Conservation (phyloP, 2,329 filamentous ascomycete species). For the Colletotrichum graminicola region DNA sequence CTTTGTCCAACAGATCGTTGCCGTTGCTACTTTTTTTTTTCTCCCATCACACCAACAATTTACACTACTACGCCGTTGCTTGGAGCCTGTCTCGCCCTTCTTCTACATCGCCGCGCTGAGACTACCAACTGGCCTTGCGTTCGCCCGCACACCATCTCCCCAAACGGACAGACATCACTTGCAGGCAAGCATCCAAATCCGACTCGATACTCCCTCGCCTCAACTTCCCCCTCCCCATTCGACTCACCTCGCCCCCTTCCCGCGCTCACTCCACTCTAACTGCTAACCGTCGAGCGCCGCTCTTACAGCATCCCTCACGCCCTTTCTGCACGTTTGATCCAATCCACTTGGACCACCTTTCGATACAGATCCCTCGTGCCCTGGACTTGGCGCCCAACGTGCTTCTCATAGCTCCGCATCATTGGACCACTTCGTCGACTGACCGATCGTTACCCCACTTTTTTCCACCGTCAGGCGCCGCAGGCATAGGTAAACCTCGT, state of each 20-base stretch:
- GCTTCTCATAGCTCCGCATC: slow-evolving; percentile 15
- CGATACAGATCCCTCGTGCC: slow-evolving; percentile 37
- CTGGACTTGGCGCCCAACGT: slow-evolving; percentile 39
- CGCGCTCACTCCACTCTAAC: slow-evolving; percentile 3
- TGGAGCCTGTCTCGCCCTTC: slow-evolving; percentile 14
- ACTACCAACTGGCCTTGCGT: slow-evolving; percentile 33
- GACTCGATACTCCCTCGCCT: slow-evolving; percentile 14
- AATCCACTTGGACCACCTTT: slow-evolving; percentile 33
- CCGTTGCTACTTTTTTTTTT: background rate
- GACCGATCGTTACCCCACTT: slow-evolving; percentile 37
- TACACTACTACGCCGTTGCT: background rate
- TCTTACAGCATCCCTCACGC: slow-evolving; percentile 11
- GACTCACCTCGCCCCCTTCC: background rate
- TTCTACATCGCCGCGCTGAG: slow-evolving; percentile 30
- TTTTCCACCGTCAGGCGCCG: slow-evolving; percentile 26
- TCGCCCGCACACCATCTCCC: slow-evolving; percentile 34
- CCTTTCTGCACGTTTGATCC: slow-evolving; percentile 9
- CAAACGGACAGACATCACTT: slow-evolving; percentile 15
- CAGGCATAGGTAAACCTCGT: slow-evolving; percentile 31
- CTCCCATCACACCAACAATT: background rate
- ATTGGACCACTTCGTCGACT: slow-evolving; percentile 35
- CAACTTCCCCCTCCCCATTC: background rate
- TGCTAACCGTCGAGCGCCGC: background rate
- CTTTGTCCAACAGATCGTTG: slow-evolving; percentile 11
- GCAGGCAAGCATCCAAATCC: background rate